Evolutionary conservation across 208 protist genomes (phyloP).

Genomic region (Crithidia brevicula): DNA sequence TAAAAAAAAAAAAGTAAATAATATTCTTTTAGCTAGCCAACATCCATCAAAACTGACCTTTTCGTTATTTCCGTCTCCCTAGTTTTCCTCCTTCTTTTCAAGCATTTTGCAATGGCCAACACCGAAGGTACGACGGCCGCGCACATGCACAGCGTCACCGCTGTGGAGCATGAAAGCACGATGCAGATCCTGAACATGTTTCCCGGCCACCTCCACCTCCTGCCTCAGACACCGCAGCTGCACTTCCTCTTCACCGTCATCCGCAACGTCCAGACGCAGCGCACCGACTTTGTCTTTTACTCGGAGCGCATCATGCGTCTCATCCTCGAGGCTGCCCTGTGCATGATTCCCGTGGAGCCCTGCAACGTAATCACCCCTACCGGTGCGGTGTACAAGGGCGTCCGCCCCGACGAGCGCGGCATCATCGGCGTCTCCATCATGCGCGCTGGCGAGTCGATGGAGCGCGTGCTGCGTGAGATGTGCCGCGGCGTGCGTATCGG

Average conservation of each 20-base stretch:
- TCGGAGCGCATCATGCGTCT: slow-evolving; percentile 96
- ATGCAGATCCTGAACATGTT: slow-evolving; percentile 71
- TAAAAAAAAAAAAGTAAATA: background rate
- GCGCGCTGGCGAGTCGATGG: slow-evolving; percentile 97
- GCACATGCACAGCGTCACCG: slow-evolving; percentile 33
- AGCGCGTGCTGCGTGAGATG: slow-evolving; percentile 92
- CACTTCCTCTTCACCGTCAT: slow-evolving; percentile 96
- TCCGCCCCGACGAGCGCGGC: slow-evolving; percentile 70
- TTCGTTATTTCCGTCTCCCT: background rate
- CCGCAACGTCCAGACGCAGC: slow-evolving; percentile 85
- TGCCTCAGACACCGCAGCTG: slow-evolving; percentile 90
- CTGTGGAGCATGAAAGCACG: slow-evolving; percentile 36
- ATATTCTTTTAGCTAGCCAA: background rate
- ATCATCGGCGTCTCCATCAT: slow-evolving; percentile 98
- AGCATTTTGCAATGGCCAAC: slow-evolving; percentile 5
- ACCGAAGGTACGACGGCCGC: slow-evolving; percentile 8
- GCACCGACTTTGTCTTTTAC: slow-evolving; percentile 98
- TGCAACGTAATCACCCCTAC: slow-evolving; percentile 94
- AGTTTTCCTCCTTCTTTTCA: background rate
- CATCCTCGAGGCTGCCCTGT: slow-evolving; percentile 93
- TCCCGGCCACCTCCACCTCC: slow-evolving; percentile 62
- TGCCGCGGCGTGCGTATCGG: slow-evolving; percentile 96
- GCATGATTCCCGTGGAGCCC: slow-evolving; percentile 86
- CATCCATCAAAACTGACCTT: background rate
- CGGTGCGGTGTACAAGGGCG: slow-evolving; percentile 73